Base-by-base conservation (phyloP, 169 alveolate genomes). In the Cryptosporidium muris region DNA sequence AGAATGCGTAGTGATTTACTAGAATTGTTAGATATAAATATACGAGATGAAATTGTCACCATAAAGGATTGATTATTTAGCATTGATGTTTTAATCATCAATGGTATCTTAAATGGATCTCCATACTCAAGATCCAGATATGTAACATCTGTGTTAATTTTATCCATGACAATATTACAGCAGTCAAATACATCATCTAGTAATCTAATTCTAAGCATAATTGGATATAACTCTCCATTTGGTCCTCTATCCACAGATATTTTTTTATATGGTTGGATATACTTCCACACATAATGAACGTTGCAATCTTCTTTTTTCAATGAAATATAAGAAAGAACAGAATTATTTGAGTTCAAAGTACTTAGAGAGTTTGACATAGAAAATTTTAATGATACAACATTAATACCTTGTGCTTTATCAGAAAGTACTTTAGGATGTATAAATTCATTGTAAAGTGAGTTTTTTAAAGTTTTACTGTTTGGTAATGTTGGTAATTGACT, bases 201-300 rank as follows among this genome's bases (percentile, higher is more conserved):
- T 38, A 74, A 43, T 74, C 85, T 36, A 25, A 74, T 74, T 58
- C 85, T 74, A 0, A 74, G 40, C n/a, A 60, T 51, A n/a, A 74
- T 53, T 5, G 85, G 85, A 64, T 74, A 74, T 1, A 63, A 58
- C 36, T 74, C 60, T 16, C 85, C 85, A 37, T 58, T 58, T n/a
- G 54, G 74, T 16, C 60, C 85, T 58, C 64, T 74, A 48, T 63
- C 60, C 14, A 74, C 45, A 6, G 63, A 56, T 12, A 74, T 74
- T 16, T 74, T 74, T 14, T 58, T 34, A 34, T 74, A 58, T 16
- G 85, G 85, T 34, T 74, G 54, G 8, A 74, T 14, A 11, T 74
- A 60, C 40, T 68, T 74, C 85, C 85, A 74, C 3, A 74, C 68
- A 38, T 74, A 74, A n/a, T 58, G 16, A 7, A 74, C n/a, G 9